Evolutionary conservation across 1,284 basidiomycete species (phyloP).

Genomic region (Porogramme epimiltina): DNA sequence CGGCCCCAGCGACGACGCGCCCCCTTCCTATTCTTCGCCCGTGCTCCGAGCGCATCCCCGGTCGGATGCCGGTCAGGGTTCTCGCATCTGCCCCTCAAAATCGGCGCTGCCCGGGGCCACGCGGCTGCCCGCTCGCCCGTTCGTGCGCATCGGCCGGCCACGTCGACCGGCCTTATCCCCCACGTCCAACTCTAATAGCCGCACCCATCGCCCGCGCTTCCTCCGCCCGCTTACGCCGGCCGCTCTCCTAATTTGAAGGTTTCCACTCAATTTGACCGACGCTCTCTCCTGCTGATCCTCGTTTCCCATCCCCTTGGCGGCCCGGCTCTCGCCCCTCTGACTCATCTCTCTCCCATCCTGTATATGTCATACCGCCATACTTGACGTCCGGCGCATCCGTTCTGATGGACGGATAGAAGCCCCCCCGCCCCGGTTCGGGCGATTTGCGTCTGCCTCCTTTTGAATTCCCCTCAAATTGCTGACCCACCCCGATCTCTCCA

Average conservation of each 20-base stretch:
- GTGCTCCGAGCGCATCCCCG: constrained; percentile 2
- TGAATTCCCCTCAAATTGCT: too few species aligned
- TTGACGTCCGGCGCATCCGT: neutral
- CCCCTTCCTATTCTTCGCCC: too few species aligned
- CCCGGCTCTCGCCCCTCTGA: neutral
- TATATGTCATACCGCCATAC: neutral
- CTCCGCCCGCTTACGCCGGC: neutral
- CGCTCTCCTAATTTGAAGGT: neutral
- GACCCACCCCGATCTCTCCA: too few species aligned
- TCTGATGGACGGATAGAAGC: neutral
- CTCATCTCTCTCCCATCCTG: neutral
- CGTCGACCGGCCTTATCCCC: too few species aligned
- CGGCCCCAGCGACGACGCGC: too few species aligned
- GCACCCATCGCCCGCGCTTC: too few species aligned
- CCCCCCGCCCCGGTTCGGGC: too few species aligned
- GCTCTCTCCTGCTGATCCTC: neutral
- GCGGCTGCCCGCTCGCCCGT: too few species aligned
- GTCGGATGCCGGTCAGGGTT: constrained; percentile 8
- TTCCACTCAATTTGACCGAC: neutral
- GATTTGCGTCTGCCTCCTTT: neutral
- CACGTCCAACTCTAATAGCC: too few species aligned
- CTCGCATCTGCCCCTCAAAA: too few species aligned
- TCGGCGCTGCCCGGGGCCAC: too few species aligned
- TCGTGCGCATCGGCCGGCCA: too few species aligned
- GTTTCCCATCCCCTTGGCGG: neutral